A percentile compares a stretch with the other conserved stretches of the same genome.
Evolutionary conservation across 2,329 filamentous ascomycete genomes (phyloP).

Genomic region (Drechslerella dactyloides): DNA sequence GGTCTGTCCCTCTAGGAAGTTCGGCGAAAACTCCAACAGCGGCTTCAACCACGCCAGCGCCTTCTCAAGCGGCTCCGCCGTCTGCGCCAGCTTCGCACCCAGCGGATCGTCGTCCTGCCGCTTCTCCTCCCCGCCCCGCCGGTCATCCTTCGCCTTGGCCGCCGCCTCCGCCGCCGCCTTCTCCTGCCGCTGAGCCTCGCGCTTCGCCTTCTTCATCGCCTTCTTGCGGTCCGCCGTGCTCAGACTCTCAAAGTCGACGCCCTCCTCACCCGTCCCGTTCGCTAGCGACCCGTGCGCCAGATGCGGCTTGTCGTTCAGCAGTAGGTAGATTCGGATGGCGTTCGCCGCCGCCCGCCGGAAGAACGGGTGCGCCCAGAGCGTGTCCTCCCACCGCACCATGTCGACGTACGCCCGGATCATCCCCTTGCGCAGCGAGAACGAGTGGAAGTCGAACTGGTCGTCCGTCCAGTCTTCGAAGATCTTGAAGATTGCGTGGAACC

Average conservation of each 20-base stretch:
- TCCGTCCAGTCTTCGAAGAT: conserved; percentile 98
- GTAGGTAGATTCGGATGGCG: conserved; percentile 79
- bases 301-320: conserved; percentile 76
- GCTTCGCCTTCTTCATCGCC: conserved; percentile 86
- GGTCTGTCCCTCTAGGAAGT: conserved; percentile 80
- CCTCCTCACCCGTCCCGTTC: conserved; percentile 63
- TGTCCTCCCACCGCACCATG: conserved; percentile 96
- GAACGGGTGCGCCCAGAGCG: conserved; percentile 88
- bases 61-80: conserved; percentile 80
- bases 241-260: conserved; percentile 62
- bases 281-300: conserved; percentile 67
- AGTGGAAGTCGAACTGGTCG: conserved; percentile 98
- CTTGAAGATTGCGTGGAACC: conserved; percentile 84
- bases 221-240: conserved; percentile 77
- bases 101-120: conserved; percentile 90
- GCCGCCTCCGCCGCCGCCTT: conserved; percentile 79
- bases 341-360: conserved; percentile 82
- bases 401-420: conserved; percentile 94
- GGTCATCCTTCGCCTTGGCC: conserved; percentile 83
- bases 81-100: conserved; percentile 79
- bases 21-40: conserved; percentile 80
- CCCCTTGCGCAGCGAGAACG: conserved; percentile 94
- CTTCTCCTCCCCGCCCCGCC: conserved; percentile 71
- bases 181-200: conserved; percentile 75
- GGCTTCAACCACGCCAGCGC: conserved; percentile 85